Evolutionary conservation across 371 early-diverging fungal species (phyloP).

Genomic region (Circinella umbellata): DNA sequence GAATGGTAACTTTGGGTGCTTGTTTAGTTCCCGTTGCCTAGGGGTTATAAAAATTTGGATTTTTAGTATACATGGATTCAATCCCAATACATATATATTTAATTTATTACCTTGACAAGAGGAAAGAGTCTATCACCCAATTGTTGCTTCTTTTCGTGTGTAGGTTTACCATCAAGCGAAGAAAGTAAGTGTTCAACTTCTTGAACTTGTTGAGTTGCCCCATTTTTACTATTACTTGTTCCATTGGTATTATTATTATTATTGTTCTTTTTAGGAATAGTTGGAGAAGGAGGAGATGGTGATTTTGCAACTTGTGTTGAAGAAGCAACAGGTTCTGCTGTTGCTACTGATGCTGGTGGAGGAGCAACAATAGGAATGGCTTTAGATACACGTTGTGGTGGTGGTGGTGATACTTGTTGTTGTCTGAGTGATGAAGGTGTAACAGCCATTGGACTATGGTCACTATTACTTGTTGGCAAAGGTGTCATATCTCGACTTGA

Average conservation of each 20-base stretch:
- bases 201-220: background rate
- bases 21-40: constrained; percentile 40
- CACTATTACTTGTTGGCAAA: constrained; percentile 2
- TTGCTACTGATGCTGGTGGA: constrained; percentile 9
- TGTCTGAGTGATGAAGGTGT: background rate
- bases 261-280: background rate
- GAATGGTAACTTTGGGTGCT: constrained; percentile 43
- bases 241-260: constrained; percentile 11
- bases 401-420: too few relatives aligned
- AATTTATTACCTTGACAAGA: constrained; percentile 45
- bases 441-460: constrained; percentile 12
- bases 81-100: constrained; percentile 29
- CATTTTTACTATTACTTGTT: constrained; percentile 8
- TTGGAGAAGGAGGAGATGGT: constrained; percentile 1
- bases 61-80: background rate
- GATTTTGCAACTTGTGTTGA: constrained; percentile 1
- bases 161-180: constrained; percentile 38
- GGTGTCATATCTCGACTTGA: constrained; percentile 2
- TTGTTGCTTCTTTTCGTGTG: constrained; percentile 46
- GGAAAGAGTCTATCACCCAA: constrained; percentile 53
- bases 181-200: constrained; percentile 30
- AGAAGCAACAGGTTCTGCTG: background rate
- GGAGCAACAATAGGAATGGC: constrained; percentile 43
- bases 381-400: constrained; percentile 35
- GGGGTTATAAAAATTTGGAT: too few relatives aligned